A percentile compares a stretch with the other conserved stretches of the same genome.
Evolutionary conservation across 805 yeast genomes (phyloP).

Genomic region (Yamadazyma sp.): DNA sequence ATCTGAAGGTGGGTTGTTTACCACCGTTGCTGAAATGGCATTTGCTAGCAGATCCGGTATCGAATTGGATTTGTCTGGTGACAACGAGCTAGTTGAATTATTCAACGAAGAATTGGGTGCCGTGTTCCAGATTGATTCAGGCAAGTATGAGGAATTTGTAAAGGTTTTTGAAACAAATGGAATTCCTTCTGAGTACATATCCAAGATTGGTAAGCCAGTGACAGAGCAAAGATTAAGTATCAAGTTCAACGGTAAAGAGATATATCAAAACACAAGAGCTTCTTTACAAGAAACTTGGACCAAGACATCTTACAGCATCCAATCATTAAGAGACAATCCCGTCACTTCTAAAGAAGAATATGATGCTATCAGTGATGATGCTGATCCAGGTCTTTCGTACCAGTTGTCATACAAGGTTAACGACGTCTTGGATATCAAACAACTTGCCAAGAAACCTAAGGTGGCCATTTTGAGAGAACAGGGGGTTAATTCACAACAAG

Average conservation of each 20-base stretch:
- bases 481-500: constrained; percentile 97
- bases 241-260: constrained; percentile 42
- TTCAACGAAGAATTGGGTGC: constrained; percentile 96
- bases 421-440: constrained; percentile 43
- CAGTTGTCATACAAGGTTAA: constrained; percentile 68
- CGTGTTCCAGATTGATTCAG: constrained; percentile 77
- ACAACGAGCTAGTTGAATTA: constrained; percentile 52
- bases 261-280: constrained; percentile 60
- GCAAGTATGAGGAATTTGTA: constrained; percentile 55
- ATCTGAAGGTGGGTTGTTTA: constrained; percentile 93
- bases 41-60: constrained; percentile 92
- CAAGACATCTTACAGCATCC: constrained; percentile 85
- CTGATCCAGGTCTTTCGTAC: constrained; percentile 87
- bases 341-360: constrained; percentile 84
- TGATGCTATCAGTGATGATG: constrained; percentile 68
- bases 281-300: constrained; percentile 82
- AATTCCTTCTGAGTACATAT: constrained; percentile 51
- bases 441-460: constrained; percentile 57
- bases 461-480: constrained; percentile 97
- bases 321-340: constrained; percentile 93
- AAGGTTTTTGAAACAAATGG: constrained; percentile 57
- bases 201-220: constrained; percentile 69
- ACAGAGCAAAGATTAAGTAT: constrained; percentile 51
- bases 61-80: constrained; percentile 46
- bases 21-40: constrained; percentile 90